Conservation (phyloP, 306 rosid genomes). For the Dryas octopetala region DNA sequence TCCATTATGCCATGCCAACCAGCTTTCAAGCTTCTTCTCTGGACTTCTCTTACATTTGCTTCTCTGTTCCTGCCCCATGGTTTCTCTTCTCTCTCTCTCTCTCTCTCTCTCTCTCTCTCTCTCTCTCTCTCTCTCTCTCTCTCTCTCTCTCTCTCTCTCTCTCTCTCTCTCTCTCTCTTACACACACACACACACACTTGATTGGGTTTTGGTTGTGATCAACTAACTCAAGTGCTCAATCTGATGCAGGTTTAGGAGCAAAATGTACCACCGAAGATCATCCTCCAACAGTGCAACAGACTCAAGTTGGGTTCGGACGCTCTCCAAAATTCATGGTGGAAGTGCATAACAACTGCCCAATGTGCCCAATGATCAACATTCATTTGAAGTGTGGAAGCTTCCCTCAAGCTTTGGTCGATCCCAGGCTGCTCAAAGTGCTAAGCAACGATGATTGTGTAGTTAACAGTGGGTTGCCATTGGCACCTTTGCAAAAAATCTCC, state of each 20-base stretch:
- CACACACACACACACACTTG: too few relatives aligned
- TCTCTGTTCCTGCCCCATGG: slow-evolving; percentile 27
- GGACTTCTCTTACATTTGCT: slow-evolving; percentile 17
- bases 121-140: background rate
- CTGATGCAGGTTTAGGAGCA: slow-evolving; percentile 26
- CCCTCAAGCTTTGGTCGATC: slow-evolving; percentile 37
- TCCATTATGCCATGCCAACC: slow-evolving; percentile 23
- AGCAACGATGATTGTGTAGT: slow-evolving; percentile 26
- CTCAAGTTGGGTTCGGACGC: slow-evolving; percentile 26
- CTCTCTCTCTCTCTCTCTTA: background rate
- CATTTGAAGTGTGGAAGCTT: slow-evolving; percentile 43
- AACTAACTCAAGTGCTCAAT: background rate
- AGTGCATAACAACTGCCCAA: slow-evolving; percentile 37
- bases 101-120: background rate
- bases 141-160: too few relatives aligned
- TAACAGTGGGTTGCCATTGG: slow-evolving; percentile 32
- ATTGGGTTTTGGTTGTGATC: background rate
- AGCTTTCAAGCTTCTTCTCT: slow-evolving; percentile 28
- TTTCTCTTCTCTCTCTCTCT: slow-evolving; percentile 6
- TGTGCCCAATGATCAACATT: slow-evolving; percentile 39
- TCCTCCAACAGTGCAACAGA: slow-evolving; percentile 35
- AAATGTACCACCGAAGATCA: slow-evolving; percentile 2
- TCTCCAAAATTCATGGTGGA: slow-evolving; percentile 35
- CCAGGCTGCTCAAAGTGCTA: slow-evolving; percentile 27
- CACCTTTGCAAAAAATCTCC: slow-evolving; percentile 27